These are phyloP conservation scores for Botrytis squamosa DNA, from an alignment of 2,329 filamentous ascomycete species.

Conservation along the genomic window DNA sequence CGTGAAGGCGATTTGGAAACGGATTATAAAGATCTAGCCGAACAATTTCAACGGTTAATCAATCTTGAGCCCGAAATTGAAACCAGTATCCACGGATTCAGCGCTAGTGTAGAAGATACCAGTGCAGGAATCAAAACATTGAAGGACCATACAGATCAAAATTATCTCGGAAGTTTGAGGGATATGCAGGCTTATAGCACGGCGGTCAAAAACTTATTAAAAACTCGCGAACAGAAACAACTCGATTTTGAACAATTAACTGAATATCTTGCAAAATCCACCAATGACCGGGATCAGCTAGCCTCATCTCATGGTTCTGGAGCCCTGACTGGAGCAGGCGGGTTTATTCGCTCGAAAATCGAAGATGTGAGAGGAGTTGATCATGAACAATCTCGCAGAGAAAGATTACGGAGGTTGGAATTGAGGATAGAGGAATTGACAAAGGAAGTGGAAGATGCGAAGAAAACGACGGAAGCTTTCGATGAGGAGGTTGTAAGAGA, in stretches of 20 bases:
- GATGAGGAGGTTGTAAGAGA: slow-evolving; percentile 95
- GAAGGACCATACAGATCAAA: slow-evolving; percentile 89
- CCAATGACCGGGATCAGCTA: slow-evolving; percentile 72
- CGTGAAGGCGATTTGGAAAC: slow-evolving; percentile 83
- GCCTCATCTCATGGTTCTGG: slow-evolving; percentile 60
- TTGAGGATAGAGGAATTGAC: slow-evolving; percentile 90
- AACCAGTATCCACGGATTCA: slow-evolving; percentile 78
- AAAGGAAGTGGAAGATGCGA: slow-evolving; percentile 81
- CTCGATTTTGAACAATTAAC: slow-evolving; percentile 95
- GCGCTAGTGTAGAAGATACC: slow-evolving; percentile 80
- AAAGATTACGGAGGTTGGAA: slow-evolving; percentile 86
- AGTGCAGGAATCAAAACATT: slow-evolving; percentile 75
- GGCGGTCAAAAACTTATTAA: slow-evolving; percentile 84
- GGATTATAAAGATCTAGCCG: slow-evolving; percentile 85
- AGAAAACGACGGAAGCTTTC: slow-evolving; percentile 85
- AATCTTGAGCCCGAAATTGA: slow-evolving; percentile 86
- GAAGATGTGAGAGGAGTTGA: slow-evolving; percentile 97
- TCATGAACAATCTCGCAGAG: slow-evolving; percentile 85
- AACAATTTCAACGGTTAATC: slow-evolving; percentile 93
- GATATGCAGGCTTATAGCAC: slow-evolving; percentile 95
- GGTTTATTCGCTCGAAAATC: slow-evolving; percentile 89
- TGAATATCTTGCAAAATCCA: slow-evolving; percentile 91
- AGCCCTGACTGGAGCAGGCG: slow-evolving; percentile 71
- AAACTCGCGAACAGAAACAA: slow-evolving; percentile 94
- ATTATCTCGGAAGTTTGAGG: slow-evolving; percentile 86